A percentile compares a stretch with the other conserved stretches of the same genome.
phyloP scores from a whole-genome alignment of 495 filamentous ascomycete genomes.

The Neurospora sp. region DNA sequence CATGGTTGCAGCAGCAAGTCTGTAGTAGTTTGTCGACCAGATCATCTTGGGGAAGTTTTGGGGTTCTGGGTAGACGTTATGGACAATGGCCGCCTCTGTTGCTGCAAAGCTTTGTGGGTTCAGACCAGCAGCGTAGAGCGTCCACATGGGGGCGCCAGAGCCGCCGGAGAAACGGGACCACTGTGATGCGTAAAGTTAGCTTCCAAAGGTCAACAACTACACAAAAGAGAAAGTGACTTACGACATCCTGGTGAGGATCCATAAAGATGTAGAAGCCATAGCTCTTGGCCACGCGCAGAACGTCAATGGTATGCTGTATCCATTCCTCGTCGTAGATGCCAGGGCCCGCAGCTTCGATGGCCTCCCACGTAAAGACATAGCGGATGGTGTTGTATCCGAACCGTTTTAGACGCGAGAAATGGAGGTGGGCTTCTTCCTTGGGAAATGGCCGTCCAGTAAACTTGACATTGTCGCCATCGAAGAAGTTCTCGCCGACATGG shows the following conservation, averaged over 20 bases:
- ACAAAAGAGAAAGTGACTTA: conserved; percentile 29
- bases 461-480: conserved; percentile 83
- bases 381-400: conserved; percentile 94
- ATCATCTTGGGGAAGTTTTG: conserved; percentile 94
- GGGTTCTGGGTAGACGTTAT: conserved; percentile 87
- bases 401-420: conserved; percentile 77
- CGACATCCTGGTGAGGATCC: conserved; percentile 96
- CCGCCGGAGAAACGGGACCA: conserved; percentile 94
- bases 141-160: conserved; percentile 97
- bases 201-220: no score
- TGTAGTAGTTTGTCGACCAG: conserved; percentile 94
- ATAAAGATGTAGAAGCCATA: conserved; percentile 96
- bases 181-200: conserved; percentile 25
- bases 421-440: conserved; percentile 69
- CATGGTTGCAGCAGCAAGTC: conserved; percentile 78
- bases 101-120: conserved; percentile 74
- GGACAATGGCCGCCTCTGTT: conserved; percentile 88
- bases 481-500: conserved; percentile 69
- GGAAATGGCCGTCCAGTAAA: conserved; percentile 81
- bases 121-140: conserved; percentile 83
- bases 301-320: conserved; percentile 78
- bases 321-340: conserved; percentile 91
- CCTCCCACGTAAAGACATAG: conserved; percentile 98
- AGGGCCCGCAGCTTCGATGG: conserved; percentile 92
- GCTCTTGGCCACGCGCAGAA: conserved; percentile 72